Evolutionary conservation across 129 eudicot genomes (phyloP).

Genomic region (Erigeron canadensis): DNA sequence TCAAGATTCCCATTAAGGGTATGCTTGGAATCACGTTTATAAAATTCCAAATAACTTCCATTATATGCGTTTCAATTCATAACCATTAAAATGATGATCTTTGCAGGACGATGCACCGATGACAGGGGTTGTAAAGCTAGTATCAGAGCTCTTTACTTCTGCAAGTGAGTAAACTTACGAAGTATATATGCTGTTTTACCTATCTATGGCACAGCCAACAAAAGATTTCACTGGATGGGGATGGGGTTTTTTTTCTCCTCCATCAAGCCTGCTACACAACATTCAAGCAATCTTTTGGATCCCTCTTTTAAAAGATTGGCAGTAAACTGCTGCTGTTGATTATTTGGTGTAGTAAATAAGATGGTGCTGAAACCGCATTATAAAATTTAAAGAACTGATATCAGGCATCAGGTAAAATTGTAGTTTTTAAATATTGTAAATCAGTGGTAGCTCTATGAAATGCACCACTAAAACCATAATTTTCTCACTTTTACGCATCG

Average conservation of each 20-base stretch:
- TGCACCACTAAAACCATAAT: background rate
- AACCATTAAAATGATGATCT: constrained; percentile 4
- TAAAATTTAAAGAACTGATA: no score
- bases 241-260: constrained; percentile 3
- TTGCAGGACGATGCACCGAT: constrained; percentile 82
- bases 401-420: no score
- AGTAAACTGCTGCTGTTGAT: constrained; percentile 7
- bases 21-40: no score
- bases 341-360: background rate
- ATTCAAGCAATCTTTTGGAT: constrained; percentile 14
- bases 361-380: background rate
- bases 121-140: constrained; percentile 69
- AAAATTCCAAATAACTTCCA: no score
- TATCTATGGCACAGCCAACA: background rate
- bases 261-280: constrained; percentile 1
- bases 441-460: no score
- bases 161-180: constrained; percentile 27
- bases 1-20: no score
- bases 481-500: background rate
- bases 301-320: constrained; percentile 14
- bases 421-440: no score
- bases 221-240: constrained; percentile 5
- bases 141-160: constrained; percentile 59
- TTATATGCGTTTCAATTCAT: no score
- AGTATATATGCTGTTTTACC: background rate